Conservation (phyloP, 2,329 filamentous ascomycete genomes). For the Neopestalotiopsis rosae region DNA sequence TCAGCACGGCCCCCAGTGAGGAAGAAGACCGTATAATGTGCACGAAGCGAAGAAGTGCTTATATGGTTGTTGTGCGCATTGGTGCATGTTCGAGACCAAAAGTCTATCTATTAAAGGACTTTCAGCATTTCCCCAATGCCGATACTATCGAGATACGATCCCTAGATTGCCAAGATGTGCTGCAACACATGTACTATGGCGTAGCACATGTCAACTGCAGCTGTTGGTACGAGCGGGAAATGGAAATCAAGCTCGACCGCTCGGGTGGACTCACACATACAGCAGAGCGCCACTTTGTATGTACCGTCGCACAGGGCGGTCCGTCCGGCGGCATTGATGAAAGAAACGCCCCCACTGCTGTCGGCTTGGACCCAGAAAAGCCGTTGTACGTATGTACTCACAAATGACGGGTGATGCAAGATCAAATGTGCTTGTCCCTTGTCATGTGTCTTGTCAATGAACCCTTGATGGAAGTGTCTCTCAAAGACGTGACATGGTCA, state of each 20-base stretch:
- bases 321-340: not conserved
- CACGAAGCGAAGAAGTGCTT: not conserved
- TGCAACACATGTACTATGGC: not conserved
- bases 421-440: not conserved
- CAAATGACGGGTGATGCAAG: slow-evolving; percentile 1
- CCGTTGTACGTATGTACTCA: not conserved
- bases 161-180: not conserved
- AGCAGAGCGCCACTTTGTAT: not conserved
- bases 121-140: not conserved
- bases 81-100: too few species aligned
- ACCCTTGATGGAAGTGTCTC: too few species aligned
- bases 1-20: not conserved
- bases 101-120: not conserved
- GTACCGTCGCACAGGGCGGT: not conserved
- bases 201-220: not conserved
- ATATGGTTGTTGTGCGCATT: not conserved
- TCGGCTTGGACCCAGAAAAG: not conserved
- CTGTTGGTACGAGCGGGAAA: not conserved
- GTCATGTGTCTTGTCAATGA: not conserved
- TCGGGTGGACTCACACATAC: not conserved
- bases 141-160: not conserved
- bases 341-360: too few species aligned
- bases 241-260: not conserved
- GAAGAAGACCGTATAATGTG: not conserved
- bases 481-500: too few species aligned